Evolutionary conservation across 2,329 filamentous ascomycete species (phyloP), one percentile per base, ranked within the genome.

Genomic region (Phialocephala subalpina): DNA sequence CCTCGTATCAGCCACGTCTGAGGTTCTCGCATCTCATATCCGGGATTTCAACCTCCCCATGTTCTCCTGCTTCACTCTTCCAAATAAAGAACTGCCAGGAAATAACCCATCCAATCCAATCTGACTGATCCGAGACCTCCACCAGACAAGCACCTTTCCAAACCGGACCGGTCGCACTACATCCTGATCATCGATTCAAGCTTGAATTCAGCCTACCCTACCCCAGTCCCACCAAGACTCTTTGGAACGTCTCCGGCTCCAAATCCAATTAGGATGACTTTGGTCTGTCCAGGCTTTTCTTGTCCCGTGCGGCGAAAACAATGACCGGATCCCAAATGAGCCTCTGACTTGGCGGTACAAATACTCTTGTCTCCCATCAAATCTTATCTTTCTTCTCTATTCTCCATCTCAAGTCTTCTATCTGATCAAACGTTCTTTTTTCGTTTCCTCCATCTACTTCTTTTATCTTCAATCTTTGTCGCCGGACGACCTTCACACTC

Each of bases 401-500:
- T 58, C 53, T 60, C 57, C 58, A 61, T 65, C 49, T 62, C 52
- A 60, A 61, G 33, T 60, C 53, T 55, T 62, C 52, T 53, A 49
- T 68, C 60, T 66, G 57, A 64, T 66, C 64, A 67, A 65, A 67
- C 62, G 49, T 67, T 68, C 69, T 33, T 71, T 69, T 55, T 69
- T 62, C 63, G 64, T 69, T 60, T 56, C 53, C 56, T 62, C 57
- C 60, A 60, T 64, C 64, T 66, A 59, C 59, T 67, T 65, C 56
- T 60, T n/a, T n/a, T 68, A 66, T 60, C 60, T 67, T 53, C 60
- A 64, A 67, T 65, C 60, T 36, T 69, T 74, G 73, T 75, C 73
- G 73, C 74, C 73, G 72, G 73, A 71, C 73, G 74, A 75, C 73
- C 66, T 64, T 69, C 9, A 42, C 56, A 57, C 56, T 62, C 64